These are phyloP conservation scores for Melastoma malabathricum DNA, from an alignment of 345 rosid genomes.

Conservation along the genomic window DNA sequence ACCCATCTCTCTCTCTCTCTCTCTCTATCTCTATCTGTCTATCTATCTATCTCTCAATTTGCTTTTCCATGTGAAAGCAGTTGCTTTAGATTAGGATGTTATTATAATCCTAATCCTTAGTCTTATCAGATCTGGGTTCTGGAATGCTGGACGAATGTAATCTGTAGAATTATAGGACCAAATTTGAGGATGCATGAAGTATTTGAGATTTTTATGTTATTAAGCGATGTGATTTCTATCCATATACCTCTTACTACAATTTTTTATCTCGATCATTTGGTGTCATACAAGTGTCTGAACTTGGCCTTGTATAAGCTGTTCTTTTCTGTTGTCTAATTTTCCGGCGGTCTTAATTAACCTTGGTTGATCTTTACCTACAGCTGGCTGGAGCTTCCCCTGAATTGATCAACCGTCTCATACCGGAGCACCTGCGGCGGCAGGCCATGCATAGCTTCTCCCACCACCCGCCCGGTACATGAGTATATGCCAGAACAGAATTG, in stretches of 20 bases:
- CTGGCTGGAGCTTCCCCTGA: slow-evolving; percentile 56
- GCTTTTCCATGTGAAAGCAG: no score
- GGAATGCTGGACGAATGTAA: no score
- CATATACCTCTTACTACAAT: neutral
- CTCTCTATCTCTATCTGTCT: neutral
- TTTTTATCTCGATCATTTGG: neutral
- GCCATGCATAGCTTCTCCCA: slow-evolving; percentile 21
- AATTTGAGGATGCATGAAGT: no score
- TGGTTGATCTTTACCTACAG: slow-evolving; percentile 17
- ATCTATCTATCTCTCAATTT: no score
- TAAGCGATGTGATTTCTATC: neutral
- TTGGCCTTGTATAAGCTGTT: no score
- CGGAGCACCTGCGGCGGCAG: slow-evolving; percentile 53
- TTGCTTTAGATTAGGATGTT: no score
- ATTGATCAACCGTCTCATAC: slow-evolving; percentile 57
- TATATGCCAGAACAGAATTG: neutral
- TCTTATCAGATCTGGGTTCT: no score
- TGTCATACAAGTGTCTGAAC: no score
- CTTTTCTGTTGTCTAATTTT: neutral
- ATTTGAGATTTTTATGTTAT: no score
- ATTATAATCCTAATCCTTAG: no score
- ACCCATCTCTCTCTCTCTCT: neutral
- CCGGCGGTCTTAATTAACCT: neutral
- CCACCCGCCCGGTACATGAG: slow-evolving; percentile 24
- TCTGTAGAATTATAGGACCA: no score